phyloP scores from a whole-genome alignment of 306 rosid species.

The Benincasa hispida region DNA sequence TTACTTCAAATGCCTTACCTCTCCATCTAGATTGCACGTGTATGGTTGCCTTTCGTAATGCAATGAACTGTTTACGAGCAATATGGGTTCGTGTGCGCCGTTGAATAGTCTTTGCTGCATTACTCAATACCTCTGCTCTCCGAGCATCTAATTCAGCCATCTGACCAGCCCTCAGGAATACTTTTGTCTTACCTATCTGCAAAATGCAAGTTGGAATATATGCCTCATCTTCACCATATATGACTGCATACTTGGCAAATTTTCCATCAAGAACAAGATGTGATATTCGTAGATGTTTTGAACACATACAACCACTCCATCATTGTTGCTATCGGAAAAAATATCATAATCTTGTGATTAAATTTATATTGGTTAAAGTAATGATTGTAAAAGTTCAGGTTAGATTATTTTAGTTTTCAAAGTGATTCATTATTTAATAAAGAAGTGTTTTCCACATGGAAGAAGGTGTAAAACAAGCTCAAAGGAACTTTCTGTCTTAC shows the following conservation, averaged over 20 bases:
- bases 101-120: conserved; percentile 83
- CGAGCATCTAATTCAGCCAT: conserved; percentile 97
- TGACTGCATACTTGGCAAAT: conserved; percentile 5
- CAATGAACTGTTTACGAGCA: conserved; percentile 63
- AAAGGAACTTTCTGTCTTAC: conserved; percentile 26
- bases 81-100: conserved; percentile 70
- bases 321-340: background rate
- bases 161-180: conserved; percentile 97
- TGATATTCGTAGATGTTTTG: background rate
- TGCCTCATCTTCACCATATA: conserved; percentile 11
- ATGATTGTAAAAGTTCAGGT: background rate
- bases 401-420: background rate
- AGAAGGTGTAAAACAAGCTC: background rate
- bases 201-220: conserved; percentile 19
- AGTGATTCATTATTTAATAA: background rate
- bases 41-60: conserved; percentile 54
- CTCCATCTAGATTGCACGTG: conserved; percentile 63
- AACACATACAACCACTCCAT: conserved; percentile 2
- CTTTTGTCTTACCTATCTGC: conserved; percentile 92
- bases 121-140: conserved; percentile 70
- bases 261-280: background rate
- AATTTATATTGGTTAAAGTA: background rate
- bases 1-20: conserved; percentile 43
- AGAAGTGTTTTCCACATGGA: background rate
- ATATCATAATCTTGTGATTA: background rate